A percentile compares a stretch with the other conserved stretches of the same genome.
These are phyloP conservation scores for Linnemannia elongata DNA, from an alignment of 192 early-diverging fungal genomes.

Conservation along the genomic window DNA sequence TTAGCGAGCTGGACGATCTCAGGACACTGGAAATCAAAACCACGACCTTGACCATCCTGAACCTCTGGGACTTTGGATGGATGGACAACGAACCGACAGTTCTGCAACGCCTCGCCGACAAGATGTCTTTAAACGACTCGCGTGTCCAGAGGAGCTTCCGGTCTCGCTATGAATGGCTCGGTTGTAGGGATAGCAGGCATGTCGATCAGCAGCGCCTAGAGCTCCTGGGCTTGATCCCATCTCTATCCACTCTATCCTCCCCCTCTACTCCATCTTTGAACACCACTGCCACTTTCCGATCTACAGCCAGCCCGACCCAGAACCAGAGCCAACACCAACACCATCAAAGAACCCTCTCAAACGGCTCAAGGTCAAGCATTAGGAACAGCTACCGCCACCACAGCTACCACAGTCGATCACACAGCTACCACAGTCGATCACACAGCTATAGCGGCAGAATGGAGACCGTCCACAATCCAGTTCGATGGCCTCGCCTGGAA, in stretches of 20 bases:
- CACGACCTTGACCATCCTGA: neutral
- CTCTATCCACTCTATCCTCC: neutral
- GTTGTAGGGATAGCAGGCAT: constrained; percentile 2
- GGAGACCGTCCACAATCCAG: neutral
- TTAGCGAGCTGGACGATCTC: neutral
- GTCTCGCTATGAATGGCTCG: constrained; percentile 9
- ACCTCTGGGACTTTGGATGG: constrained; percentile 14
- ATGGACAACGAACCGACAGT: constrained; percentile 3
- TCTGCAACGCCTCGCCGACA: neutral
- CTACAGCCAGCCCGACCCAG: neutral
- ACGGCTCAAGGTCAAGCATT: neutral
- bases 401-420: too few relatives aligned
- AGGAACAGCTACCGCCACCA: neutral
- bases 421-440: neutral
- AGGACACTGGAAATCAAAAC: constrained; percentile 1
- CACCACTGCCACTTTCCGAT: neutral
- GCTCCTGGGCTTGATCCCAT: neutral
- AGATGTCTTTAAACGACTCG: neutral
- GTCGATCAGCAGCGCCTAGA: neutral
- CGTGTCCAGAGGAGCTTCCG: constrained; percentile 3
- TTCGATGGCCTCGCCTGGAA: neutral
- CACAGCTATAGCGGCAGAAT: neutral
- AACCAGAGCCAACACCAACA: neutral
- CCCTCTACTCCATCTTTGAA: neutral
- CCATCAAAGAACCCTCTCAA: neutral